phyloP scores from a whole-genome alignment of 2,329 filamentous ascomycete genomes.

The Xylariomycetidae sp. region DNA sequence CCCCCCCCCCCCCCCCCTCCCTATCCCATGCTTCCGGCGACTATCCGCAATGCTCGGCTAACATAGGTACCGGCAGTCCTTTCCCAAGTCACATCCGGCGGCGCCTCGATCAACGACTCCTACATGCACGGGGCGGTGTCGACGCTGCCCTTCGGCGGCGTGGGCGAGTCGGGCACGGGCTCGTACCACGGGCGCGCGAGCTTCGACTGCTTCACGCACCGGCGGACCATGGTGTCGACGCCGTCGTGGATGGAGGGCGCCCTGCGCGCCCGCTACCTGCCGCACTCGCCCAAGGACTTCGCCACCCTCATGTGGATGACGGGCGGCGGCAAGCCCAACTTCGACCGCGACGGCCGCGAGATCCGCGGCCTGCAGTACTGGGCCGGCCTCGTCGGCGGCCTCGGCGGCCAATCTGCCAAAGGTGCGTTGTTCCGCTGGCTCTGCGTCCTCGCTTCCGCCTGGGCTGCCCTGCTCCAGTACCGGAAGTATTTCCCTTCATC shows the following conservation, averaged over 20 bases:
- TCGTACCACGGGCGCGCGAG: constrained; percentile 71
- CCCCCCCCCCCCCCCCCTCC: constrained; percentile 1
- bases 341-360: constrained; percentile 53
- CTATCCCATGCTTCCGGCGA: neutral
- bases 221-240: constrained; percentile 50
- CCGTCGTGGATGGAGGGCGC: constrained; percentile 63
- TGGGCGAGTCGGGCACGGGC: constrained; percentile 72
- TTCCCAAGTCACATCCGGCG: constrained; percentile 57
- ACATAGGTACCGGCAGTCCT: too few species aligned
- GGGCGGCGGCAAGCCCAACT: constrained; percentile 44
- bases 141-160: constrained; percentile 74
- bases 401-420: constrained; percentile 44
- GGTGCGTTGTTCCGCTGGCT: constrained; percentile 49
- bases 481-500: constrained; percentile 6
- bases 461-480: constrained; percentile 24
- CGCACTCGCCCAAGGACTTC: constrained; percentile 45
- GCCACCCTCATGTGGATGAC: constrained; percentile 38
- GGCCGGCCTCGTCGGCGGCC: constrained; percentile 41
- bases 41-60: neutral
- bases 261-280: constrained; percentile 63
- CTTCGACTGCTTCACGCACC: constrained; percentile 52
- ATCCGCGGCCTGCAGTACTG: constrained; percentile 49
- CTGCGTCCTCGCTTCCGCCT: constrained; percentile 32
- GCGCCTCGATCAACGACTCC: constrained; percentile 59
- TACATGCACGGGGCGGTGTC: constrained; percentile 66